These are phyloP conservation scores for Marasmius fiardii DNA, from an alignment of 1,284 basidiomycete genomes.

Conservation along the genomic window DNA sequence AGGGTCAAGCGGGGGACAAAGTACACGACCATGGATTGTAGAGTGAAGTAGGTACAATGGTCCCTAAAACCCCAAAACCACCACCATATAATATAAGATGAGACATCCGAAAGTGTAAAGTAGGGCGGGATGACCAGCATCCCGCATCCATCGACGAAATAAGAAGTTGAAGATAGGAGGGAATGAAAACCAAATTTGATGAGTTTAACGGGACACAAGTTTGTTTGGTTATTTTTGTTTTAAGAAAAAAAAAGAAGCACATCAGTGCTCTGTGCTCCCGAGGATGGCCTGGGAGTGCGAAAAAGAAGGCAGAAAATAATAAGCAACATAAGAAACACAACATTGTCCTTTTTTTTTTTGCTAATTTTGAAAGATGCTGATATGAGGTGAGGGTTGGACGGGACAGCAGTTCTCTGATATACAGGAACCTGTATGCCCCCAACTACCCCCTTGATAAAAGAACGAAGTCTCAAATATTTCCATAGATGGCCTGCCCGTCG, in stretches of 20 bases:
- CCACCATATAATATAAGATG: neutral
- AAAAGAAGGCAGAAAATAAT: no score
- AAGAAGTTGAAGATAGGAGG: no score
- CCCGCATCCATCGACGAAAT: no score
- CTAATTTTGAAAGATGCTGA: neutral
- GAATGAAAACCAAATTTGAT: no score
- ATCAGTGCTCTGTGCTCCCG: no score
- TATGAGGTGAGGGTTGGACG: neutral
- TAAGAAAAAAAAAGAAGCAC: no score
- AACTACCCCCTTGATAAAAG: neutral
- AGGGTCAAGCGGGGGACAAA: slow-evolving; percentile 14
- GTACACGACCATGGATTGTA: slow-evolving; percentile 8
- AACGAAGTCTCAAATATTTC: slow-evolving; percentile 31
- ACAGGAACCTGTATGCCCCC: neutral
- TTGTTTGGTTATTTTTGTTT: no score
- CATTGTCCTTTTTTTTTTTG: neutral
- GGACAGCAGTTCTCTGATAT: neutral
- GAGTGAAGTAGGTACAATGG: neutral
- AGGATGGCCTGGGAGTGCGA: neutral
- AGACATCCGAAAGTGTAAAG: neutral
- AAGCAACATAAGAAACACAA: neutral
- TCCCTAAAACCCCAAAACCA: slow-evolving; percentile 9
- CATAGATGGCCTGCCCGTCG: slow-evolving; percentile 72
- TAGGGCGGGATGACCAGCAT: no score
- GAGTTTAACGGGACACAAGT: neutral